phyloP scores from a whole-genome alignment of 2,329 filamentous ascomycete genomes.

The Ceratocystis harringtonii region DNA sequence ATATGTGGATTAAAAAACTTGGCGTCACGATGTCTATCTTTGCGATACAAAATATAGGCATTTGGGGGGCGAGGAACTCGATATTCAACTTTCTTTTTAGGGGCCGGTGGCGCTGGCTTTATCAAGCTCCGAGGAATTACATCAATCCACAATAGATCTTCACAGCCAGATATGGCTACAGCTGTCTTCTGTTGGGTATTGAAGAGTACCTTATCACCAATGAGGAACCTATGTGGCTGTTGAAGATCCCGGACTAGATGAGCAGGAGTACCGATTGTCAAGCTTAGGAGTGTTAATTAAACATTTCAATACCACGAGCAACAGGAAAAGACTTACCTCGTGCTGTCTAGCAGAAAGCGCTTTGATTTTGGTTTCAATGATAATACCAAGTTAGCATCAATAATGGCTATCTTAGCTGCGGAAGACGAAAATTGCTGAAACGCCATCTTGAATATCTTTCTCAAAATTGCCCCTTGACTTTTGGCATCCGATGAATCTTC shows the following conservation, averaged over 20 bases:
- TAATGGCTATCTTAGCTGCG: background rate
- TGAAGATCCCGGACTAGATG: background rate
- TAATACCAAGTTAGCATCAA: slow-evolving; percentile 7
- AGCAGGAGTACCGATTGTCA: background rate
- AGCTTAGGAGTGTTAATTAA: background rate
- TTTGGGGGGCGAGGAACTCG: slow-evolving; percentile 10
- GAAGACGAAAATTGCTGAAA: background rate
- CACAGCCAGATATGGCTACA: slow-evolving; percentile 1
- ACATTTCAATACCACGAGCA: background rate
- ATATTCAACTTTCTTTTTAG: background rate
- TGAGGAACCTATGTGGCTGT: slow-evolving; percentile 5
- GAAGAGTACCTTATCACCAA: slow-evolving; percentile 1
- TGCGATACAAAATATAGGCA: slow-evolving; percentile 13
- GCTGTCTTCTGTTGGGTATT: background rate
- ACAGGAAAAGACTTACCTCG: background rate
- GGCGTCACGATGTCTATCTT: slow-evolving; percentile 9
- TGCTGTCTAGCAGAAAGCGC: background rate
- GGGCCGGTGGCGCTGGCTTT: background rate
- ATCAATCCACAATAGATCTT: background rate
- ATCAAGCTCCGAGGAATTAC: background rate
- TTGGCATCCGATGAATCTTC: too few relatives aligned
- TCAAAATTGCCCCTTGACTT: background rate
- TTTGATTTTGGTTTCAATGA: slow-evolving; percentile 3
- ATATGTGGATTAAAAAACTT: background rate
- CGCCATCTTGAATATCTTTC: background rate